Conservation (phyloP, 306 rosid species). For the Medicago lupulina region DNA sequence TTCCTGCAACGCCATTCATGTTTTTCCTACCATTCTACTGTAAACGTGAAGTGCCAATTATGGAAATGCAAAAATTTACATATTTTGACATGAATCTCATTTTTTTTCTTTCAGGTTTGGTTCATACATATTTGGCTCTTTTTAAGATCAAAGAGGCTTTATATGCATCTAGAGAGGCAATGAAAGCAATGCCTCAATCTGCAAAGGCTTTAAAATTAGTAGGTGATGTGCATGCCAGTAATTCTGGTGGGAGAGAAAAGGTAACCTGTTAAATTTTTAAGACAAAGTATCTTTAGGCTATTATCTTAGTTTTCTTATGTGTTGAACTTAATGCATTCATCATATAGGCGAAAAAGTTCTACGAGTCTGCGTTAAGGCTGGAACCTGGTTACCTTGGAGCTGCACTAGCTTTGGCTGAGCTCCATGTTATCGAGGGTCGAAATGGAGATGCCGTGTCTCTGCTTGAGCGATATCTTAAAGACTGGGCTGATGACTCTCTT, state of each 20-base stretch:
- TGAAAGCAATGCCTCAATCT: constrained; percentile 99
- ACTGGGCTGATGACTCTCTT: constrained; percentile 99
- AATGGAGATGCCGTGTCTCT: constrained; percentile 90
- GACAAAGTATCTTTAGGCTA: constrained; percentile 13
- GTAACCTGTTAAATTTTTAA: constrained; percentile 53
- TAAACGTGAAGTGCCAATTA: constrained; percentile 13
- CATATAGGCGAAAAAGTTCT: constrained; percentile 90
- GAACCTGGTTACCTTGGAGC: constrained; percentile 99
- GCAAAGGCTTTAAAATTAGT: constrained; percentile 97
- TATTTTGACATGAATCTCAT: constrained; percentile 39
- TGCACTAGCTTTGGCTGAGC: constrained; percentile 98
- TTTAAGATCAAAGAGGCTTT: constrained; percentile 92
- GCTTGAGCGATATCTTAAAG: constrained; percentile 94
- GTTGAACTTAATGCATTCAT: constrained; percentile 40
- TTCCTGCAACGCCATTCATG: constrained; percentile 26
- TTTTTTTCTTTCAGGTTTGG: constrained; percentile 82
- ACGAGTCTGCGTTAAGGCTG: constrained; percentile 98
- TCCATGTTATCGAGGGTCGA: constrained; percentile 95
- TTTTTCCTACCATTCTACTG: constrained; percentile 33
- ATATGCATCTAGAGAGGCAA: constrained; percentile 97
- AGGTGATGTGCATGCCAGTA: constrained; percentile 97
- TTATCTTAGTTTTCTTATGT: constrained; percentile 35
- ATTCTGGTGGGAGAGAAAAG: constrained; percentile 94
- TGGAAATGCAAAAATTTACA: constrained; percentile 29
- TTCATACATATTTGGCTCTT: constrained; percentile 87